These are phyloP conservation scores for Plantago ovata DNA, from an alignment of 257 asterid genomes.

Conservation along the genomic window DNA sequence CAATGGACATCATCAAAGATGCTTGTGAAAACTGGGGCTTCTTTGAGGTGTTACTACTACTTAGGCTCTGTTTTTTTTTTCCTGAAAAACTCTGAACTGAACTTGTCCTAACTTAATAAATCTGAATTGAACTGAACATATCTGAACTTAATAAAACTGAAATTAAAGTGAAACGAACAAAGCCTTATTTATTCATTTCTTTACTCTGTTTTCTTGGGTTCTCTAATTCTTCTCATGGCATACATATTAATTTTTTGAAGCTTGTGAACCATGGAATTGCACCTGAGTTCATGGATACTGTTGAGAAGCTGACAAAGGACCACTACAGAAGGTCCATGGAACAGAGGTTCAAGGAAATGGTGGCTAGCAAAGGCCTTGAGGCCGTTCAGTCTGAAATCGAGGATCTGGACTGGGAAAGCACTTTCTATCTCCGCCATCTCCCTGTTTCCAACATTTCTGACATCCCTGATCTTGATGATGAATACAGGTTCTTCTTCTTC, in stretches of 20 bases:
- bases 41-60: conserved; percentile 47
- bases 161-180: too few species aligned
- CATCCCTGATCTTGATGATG: conserved; percentile 56
- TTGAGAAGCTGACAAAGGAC: conserved; percentile 56
- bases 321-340: conserved; percentile 63
- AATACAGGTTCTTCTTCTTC: conserved; percentile 42
- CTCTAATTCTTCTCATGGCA: too few species aligned
- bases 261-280: conserved; percentile 59
- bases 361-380: conserved; percentile 51
- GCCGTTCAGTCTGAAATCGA: conserved; percentile 45
- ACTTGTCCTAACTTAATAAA: too few species aligned
- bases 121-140: too few species aligned
- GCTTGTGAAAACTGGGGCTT: conserved; percentile 78
- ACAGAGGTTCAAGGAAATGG: conserved; percentile 63
- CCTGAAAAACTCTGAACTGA: too few species aligned
- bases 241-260: conserved; percentile 29
- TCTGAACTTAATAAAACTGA: too few species aligned
- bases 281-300: conserved; percentile 51
- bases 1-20: conserved; percentile 54
- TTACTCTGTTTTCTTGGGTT: too few species aligned
- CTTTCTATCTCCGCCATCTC: conserved; percentile 58
- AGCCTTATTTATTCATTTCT: not conserved
- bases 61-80: too few species aligned
- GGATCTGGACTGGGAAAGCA: conserved; percentile 70
- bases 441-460: conserved; percentile 59